These are phyloP conservation scores for Neonectria magnoliae DNA, from an alignment of 2,329 filamentous ascomycete species.

Conservation along the genomic window DNA sequence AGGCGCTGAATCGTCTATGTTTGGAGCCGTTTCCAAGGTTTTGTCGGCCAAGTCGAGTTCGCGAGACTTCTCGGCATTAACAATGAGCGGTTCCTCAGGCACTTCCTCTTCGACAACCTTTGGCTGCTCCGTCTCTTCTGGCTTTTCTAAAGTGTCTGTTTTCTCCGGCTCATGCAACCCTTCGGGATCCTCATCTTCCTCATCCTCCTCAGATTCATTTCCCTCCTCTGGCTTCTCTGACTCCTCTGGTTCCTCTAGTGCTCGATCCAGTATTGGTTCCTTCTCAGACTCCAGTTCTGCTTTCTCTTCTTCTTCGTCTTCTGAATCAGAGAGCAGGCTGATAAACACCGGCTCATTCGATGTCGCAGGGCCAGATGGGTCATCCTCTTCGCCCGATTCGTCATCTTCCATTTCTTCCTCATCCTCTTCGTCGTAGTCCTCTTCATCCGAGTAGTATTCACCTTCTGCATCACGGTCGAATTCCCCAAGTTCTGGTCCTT, in stretches of 20 bases:
- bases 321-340: slow-evolving; percentile 58
- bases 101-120: not conserved
- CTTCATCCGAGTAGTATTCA: slow-evolving; percentile 43
- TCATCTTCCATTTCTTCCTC: slow-evolving; percentile 13
- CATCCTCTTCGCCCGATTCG: slow-evolving; percentile 31
- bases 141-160: not conserved
- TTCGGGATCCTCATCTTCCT: not conserved
- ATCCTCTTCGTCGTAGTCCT: slow-evolving; percentile 38
- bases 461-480: slow-evolving; percentile 45
- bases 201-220: not conserved
- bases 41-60: not conserved
- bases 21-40: not conserved
- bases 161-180: not conserved
- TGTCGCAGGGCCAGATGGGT: slow-evolving; percentile 23
- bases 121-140: not conserved
- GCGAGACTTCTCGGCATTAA: not conserved
- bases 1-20: not conserved
- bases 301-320: slow-evolving; percentile 48
- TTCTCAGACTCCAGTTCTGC: slow-evolving; percentile 11
- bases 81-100: not conserved
- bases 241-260: not conserved
- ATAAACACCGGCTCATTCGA: slow-evolving; percentile 55
- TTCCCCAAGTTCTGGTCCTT: slow-evolving; percentile 35
- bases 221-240: not conserved
- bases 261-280: not conserved